These are phyloP conservation scores for Chrysanthemum makinoi DNA, from an alignment of 129 eudicot genomes.

Conservation along the genomic window DNA sequence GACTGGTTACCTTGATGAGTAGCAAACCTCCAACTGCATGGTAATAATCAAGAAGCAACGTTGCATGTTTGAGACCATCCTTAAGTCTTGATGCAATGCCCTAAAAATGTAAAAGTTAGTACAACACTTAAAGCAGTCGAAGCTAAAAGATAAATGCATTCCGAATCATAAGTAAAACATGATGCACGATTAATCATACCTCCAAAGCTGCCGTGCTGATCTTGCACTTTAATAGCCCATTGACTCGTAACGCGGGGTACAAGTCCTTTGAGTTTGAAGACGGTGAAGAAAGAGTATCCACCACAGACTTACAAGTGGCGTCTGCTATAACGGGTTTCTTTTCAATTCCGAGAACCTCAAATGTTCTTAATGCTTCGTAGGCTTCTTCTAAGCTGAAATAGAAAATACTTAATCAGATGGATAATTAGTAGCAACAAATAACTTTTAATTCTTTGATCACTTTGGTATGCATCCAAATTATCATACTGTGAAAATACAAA, in stretches of 20 bases:
- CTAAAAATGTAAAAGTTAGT: constrained; percentile 36
- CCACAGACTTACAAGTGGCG: constrained; percentile 56
- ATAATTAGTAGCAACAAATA: constrained; percentile 8
- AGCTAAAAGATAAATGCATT: not conserved
- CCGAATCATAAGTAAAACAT: not conserved
- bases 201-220: constrained; percentile 39
- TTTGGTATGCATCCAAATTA: not conserved
- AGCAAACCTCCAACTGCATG: constrained; percentile 65
- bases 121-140: not conserved
- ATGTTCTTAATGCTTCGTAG: constrained; percentile 73
- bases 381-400: constrained; percentile 74
- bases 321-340: constrained; percentile 42
- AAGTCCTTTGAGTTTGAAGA: constrained; percentile 67
- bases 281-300: constrained; percentile 45
- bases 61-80: constrained; percentile 49
- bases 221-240: constrained; percentile 64
- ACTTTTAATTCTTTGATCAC: not conserved
- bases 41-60: constrained; percentile 65
- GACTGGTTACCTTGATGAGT: constrained; percentile 60
- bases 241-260: constrained; percentile 58
- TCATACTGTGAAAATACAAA: not conserved
- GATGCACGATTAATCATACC: constrained; percentile 41
- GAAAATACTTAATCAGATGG: constrained; percentile 18
- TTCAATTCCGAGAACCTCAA: constrained; percentile 67
- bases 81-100: constrained; percentile 55